Evolutionary conservation across 2,329 filamentous ascomycete genomes (phyloP).

Genomic region (Phaeosphaeriaceae sp.): DNA sequence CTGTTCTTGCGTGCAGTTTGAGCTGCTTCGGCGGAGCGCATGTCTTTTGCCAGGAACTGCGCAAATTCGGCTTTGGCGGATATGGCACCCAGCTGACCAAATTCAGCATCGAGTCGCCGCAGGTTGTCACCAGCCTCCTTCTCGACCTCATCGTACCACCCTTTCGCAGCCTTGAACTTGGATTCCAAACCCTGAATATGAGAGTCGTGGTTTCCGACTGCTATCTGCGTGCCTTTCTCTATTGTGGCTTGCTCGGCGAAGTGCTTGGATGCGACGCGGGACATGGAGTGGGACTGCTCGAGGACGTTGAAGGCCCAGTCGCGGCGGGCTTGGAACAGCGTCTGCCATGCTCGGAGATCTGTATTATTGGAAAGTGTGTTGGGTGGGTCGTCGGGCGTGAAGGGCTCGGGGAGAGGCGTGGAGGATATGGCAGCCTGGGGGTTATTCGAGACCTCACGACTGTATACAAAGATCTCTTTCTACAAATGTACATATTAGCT

Average conservation of each 20-base stretch:
- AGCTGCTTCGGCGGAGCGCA: slow-evolving; percentile 35
- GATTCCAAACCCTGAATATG: slow-evolving; percentile 75
- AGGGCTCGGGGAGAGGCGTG: slow-evolving; percentile 62
- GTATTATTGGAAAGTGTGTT: slow-evolving; percentile 82
- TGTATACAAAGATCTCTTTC: slow-evolving; percentile 92
- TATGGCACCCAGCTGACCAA: slow-evolving; percentile 69
- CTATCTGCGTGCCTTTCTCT: slow-evolving; percentile 80
- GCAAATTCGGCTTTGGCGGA: slow-evolving; percentile 72
- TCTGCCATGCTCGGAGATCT: slow-evolving; percentile 85
- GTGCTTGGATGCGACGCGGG: slow-evolving; percentile 67
- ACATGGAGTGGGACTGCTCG: slow-evolving; percentile 72
- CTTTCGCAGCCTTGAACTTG: slow-evolving; percentile 73
- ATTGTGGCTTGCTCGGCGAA: slow-evolving; percentile 79
- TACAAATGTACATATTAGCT: slow-evolving; percentile 47
- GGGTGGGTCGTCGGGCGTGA: slow-evolving; percentile 70
- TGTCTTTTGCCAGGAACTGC: slow-evolving; percentile 49
- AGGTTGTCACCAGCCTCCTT: slow-evolving; percentile 71
- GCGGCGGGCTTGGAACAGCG: slow-evolving; percentile 80
- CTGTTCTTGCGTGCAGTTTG: slow-evolving; percentile 32
- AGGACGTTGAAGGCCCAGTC: slow-evolving; percentile 78
- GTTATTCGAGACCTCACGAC: slow-evolving; percentile 65
- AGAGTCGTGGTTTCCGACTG: slow-evolving; percentile 81
- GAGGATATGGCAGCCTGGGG: slow-evolving; percentile 59
- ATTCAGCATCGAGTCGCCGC: slow-evolving; percentile 71
- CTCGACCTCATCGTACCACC: slow-evolving; percentile 72